phyloP scores from a whole-genome alignment of 192 early-diverging fungal genomes.

The Geranomyces michiganensis region DNA sequence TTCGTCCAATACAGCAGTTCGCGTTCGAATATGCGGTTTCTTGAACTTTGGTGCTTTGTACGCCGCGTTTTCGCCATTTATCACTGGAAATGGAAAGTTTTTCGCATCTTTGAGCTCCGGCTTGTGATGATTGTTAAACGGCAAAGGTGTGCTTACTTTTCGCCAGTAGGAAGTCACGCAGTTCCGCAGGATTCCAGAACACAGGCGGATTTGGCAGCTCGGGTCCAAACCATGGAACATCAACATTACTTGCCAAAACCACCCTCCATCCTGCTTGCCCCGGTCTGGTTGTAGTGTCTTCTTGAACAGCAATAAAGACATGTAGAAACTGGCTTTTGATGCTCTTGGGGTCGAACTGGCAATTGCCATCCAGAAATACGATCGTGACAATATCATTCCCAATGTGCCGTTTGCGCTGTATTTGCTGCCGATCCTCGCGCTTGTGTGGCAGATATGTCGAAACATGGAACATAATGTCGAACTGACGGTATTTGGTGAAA shows the following conservation, averaged over 20 bases:
- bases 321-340: conserved; percentile 52
- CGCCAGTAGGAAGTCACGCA: conserved; percentile 48
- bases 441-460: conserved; percentile 50
- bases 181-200: conserved; percentile 32
- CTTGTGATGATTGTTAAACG: background rate
- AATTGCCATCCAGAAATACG: conserved; percentile 44
- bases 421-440: conserved; percentile 48
- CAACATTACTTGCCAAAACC: conserved; percentile 37
- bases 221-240: conserved; percentile 50
- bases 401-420: conserved; percentile 55
- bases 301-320: conserved; percentile 47
- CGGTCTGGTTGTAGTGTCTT: conserved; percentile 25
- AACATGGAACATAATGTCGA: conserved; percentile 54
- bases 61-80: conserved; percentile 55
- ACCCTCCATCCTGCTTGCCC: conserved; percentile 40
- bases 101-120: no score
- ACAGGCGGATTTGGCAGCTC: conserved; percentile 38
- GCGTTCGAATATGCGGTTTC: conserved; percentile 43
- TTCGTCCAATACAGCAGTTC: conserved; percentile 49
- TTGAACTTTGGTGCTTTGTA: conserved; percentile 50
- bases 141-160: conserved; percentile 37
- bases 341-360: conserved; percentile 45
- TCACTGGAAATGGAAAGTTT: conserved; percentile 32
- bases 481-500: conserved; percentile 39
- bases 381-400: conserved; percentile 56